phyloP scores from a whole-genome alignment of 2,329 filamentous ascomycete genomes.

The Taxawa tesnikishii region DNA sequence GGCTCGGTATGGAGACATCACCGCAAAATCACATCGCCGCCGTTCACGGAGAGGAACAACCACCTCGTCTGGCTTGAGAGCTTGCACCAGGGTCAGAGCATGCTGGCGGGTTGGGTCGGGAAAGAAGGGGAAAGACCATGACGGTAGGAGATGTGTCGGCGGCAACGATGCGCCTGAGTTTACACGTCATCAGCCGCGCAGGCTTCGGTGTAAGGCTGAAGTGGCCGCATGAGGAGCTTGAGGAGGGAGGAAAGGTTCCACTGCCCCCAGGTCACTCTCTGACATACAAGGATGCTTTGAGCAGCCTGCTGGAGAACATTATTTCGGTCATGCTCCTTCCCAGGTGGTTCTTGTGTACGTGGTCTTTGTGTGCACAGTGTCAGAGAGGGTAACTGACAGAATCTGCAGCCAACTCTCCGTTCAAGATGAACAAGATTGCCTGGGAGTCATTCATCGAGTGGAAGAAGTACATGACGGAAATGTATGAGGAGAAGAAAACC shows the following conservation, averaged over 20 bases:
- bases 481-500: conserved; percentile 50
- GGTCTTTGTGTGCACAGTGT: background rate
- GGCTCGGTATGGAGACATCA: conserved; percentile 59
- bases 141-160: conserved; percentile 46
- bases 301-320: conserved; percentile 50
- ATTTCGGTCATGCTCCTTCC: conserved; percentile 50
- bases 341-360: conserved; percentile 40
- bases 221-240: conserved; percentile 44
- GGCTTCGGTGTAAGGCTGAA: conserved; percentile 53
- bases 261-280: conserved; percentile 43
- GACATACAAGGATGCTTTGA: conserved; percentile 54
- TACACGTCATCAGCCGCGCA: conserved; percentile 53
- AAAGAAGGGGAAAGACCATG: conserved; percentile 21
- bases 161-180: conserved; percentile 53
- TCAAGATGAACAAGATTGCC: conserved; percentile 39
- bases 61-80: conserved; percentile 52
- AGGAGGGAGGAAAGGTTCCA: conserved; percentile 12
- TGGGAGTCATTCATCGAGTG: conserved; percentile 50
- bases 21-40: conserved; percentile 57
- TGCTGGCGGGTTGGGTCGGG: conserved; percentile 47
- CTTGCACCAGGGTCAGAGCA: conserved; percentile 49
- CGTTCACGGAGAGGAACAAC: conserved; percentile 68
- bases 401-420: conserved; percentile 27
- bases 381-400: conserved; percentile 1
- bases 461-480: conserved; percentile 56